phyloP scores from a whole-genome alignment of 345 rosid species.

The Lepidium didymum region DNA sequence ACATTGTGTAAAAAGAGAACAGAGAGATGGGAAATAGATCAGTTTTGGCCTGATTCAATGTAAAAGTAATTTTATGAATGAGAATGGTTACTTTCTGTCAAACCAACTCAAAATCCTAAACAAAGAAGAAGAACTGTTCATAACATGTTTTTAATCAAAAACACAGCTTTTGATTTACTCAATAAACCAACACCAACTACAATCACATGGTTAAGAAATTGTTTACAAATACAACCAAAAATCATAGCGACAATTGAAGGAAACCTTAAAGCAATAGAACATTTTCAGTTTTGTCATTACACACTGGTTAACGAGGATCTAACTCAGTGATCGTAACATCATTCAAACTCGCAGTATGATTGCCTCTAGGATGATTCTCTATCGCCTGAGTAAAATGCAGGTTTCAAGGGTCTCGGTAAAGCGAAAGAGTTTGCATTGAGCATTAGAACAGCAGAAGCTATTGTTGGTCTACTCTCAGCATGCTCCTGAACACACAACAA shows the following conservation, averaged over 20 bases:
- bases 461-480: conserved; percentile 13
- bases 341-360: not conserved
- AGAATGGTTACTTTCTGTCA: not conserved
- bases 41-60: not conserved
- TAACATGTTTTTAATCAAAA: not conserved
- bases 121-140: not conserved
- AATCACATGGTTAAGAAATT: not conserved
- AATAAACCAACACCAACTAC: not conserved
- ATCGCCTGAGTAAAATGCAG: not conserved
- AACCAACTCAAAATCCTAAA: not conserved
- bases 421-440: not conserved
- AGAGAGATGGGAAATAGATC: not conserved
- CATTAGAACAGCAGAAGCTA: conserved; percentile 16
- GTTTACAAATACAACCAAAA: no score
- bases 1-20: not conserved
- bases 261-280: not conserved
- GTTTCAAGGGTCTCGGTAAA: not conserved
- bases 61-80: not conserved
- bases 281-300: not conserved
- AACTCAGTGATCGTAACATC: not conserved
- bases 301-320: not conserved
- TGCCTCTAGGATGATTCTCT: not conserved
- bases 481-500: conserved; percentile 7
- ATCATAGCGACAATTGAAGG: not conserved
- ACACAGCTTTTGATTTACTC: not conserved